phyloP scores from a whole-genome alignment of 371 early-diverging fungal species.

The Lichtheimia ornata region DNA sequence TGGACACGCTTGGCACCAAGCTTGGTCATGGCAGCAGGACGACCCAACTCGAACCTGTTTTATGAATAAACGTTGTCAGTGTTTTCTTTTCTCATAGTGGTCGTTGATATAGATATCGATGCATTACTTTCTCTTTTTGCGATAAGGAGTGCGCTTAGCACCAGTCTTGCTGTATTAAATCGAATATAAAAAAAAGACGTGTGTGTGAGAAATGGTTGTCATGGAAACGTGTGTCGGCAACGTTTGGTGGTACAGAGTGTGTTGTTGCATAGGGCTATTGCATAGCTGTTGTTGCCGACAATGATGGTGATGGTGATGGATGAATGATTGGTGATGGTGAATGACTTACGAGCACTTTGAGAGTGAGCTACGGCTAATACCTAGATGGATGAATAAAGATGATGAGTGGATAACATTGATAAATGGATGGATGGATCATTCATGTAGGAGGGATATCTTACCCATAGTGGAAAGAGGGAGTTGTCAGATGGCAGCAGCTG shows the following conservation, averaged over 20 bases:
- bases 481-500: too few relatives aligned
- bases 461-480: slow-evolving; percentile 12
- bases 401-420: slow-evolving; percentile 1
- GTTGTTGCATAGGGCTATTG: too few relatives aligned
- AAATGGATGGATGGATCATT: slow-evolving; percentile 8
- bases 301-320: background rate
- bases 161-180: slow-evolving; percentile 12
- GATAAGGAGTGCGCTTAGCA: slow-evolving; percentile 15
- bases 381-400: slow-evolving; percentile 9
- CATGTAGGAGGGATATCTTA: background rate
- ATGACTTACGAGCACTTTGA: slow-evolving; percentile 15
- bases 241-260: background rate
- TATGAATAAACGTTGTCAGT: background rate
- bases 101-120: background rate
- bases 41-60: slow-evolving; percentile 96
- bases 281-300: background rate
- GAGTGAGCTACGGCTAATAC: slow-evolving; percentile 17
- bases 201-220: background rate
- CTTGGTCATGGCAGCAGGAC: slow-evolving; percentile 97
- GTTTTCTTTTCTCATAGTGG: background rate
- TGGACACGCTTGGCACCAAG: slow-evolving; percentile 95
- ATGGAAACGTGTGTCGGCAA: background rate
- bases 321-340: background rate
- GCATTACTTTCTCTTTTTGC: slow-evolving; percentile 16
- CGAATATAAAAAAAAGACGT: too few relatives aligned